Evolutionary conservation across 163 green algal genomes (phyloP).

Genomic region (Scenedesmus sp.): DNA sequence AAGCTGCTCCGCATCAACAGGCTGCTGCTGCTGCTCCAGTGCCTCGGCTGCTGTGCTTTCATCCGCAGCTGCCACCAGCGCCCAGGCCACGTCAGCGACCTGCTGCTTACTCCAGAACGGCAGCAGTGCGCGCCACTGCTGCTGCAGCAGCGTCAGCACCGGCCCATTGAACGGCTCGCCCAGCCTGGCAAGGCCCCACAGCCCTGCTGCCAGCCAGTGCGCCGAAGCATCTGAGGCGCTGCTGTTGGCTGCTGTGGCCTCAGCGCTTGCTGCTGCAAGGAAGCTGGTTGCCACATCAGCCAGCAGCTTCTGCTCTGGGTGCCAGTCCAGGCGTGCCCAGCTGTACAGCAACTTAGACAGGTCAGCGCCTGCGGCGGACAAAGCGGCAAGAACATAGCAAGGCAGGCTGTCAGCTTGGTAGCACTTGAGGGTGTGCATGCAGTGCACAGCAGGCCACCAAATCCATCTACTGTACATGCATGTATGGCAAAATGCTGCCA

Average conservation of each 20-base stretch:
- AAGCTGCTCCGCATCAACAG: not conserved
- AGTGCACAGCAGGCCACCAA: not conserved
- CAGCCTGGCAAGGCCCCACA: constrained; percentile 31
- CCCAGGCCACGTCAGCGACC: constrained; percentile 24
- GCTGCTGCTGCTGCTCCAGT: not conserved
- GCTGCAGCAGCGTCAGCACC: constrained; percentile 9
- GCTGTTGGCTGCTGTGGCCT: not conserved
- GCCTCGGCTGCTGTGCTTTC: constrained; percentile 3
- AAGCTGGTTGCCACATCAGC: constrained; percentile 36
- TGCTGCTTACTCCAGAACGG: constrained; percentile 21
- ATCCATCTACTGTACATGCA: not conserved
- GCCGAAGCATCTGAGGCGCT: constrained; percentile 4
- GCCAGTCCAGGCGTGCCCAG: constrained; percentile 41
- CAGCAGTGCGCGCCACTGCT: constrained; percentile 34
- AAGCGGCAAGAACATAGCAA: not conserved
- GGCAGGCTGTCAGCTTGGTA: not conserved
- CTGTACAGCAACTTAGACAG: constrained; percentile 37
- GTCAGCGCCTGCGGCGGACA: not conserved
- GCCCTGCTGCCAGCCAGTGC: constrained; percentile 29
- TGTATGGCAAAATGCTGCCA: not conserved
- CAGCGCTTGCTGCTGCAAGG: constrained; percentile 10
- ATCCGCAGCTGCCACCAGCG: constrained; percentile 20
- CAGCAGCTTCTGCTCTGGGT: constrained; percentile 44
- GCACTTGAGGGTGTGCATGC: not conserved
- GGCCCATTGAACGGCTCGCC: not conserved